A percentile compares a stretch with the other conserved stretches of the same genome.
Conservation (phyloP, 257 asterid genomes). For the Thymus mandschuricus region DNA sequence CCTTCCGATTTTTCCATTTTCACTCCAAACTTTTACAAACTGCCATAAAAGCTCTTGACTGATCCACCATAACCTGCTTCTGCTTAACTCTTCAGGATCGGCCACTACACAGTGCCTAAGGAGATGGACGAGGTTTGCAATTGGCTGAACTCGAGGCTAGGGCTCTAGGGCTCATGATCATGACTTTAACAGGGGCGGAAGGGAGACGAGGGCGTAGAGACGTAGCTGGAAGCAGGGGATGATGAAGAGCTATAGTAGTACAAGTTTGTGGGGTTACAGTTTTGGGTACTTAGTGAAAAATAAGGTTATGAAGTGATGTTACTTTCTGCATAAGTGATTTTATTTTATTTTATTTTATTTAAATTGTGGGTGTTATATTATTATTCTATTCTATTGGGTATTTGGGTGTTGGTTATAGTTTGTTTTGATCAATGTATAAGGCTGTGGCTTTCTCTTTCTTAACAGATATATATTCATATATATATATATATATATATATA, state of each 20-base stretch:
- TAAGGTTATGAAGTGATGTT: slow-evolving; percentile 29
- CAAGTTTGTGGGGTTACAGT: slow-evolving; percentile 31
- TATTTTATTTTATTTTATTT: slow-evolving; percentile 25
- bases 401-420: slow-evolving; percentile 35
- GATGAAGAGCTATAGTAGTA: slow-evolving; percentile 34
- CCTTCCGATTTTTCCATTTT: background rate
- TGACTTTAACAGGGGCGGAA: slow-evolving; percentile 31
- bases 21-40: background rate
- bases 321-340: slow-evolving; percentile 26
- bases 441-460: slow-evolving; percentile 23
- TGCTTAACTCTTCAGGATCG: slow-evolving; percentile 55
- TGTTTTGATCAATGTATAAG: slow-evolving; percentile 32
- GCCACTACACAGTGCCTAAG: slow-evolving; percentile 85
- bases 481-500: too few species aligned
- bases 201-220: slow-evolving; percentile 37
- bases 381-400: slow-evolving; percentile 20
- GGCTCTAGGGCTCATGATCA: slow-evolving; percentile 49
- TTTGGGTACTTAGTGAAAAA: slow-evolving; percentile 36
- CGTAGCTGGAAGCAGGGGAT: slow-evolving; percentile 35
- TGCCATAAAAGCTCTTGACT: background rate
- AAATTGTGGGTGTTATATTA: background rate
- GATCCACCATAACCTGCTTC: slow-evolving; percentile 3
- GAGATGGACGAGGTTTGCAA: slow-evolving; percentile 92
- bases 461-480: background rate
- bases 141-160: slow-evolving; percentile 68